Evolutionary conservation across 2,329 filamentous ascomycete genomes (phyloP).

Genomic region (Xylogone sp.): DNA sequence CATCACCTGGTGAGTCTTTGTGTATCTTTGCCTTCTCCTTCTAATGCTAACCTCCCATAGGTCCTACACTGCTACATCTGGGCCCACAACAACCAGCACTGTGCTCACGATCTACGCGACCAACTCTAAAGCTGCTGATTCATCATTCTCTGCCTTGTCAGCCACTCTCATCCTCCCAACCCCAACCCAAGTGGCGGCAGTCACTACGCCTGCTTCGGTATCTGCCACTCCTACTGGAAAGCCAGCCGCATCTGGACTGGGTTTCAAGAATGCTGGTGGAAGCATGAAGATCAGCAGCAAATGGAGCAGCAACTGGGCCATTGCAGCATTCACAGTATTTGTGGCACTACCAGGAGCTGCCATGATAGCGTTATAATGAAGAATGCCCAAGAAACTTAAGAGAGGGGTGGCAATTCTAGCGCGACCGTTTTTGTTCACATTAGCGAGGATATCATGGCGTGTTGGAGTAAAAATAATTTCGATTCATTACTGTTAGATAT

Average conservation of each 20-base stretch:
- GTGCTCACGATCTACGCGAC: slow-evolving; percentile 8
- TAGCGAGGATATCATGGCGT: background rate
- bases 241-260: background rate
- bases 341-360: background rate
- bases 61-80: background rate
- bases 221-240: background rate
- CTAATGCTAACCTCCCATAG: background rate
- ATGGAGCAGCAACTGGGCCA: background rate
- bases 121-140: slow-evolving; percentile 3
- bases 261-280: background rate
- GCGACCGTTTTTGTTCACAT: background rate
- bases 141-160: slow-evolving; percentile 1
- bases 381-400: background rate
- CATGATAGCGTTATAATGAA: background rate
- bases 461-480: background rate
- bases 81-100: slow-evolving; percentile 4
- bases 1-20: slow-evolving; percentile 6
- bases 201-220: background rate
- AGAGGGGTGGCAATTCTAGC: no score
- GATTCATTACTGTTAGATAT: background rate
- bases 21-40: background rate
- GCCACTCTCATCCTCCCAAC: slow-evolving; percentile 4
- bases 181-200: slow-evolving; percentile 3
- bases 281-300: background rate
- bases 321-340: background rate